These are phyloP conservation scores for Globisporangium sylvaticum DNA, from an alignment of 352 stramenopile genomes.

Conservation along the genomic window DNA sequence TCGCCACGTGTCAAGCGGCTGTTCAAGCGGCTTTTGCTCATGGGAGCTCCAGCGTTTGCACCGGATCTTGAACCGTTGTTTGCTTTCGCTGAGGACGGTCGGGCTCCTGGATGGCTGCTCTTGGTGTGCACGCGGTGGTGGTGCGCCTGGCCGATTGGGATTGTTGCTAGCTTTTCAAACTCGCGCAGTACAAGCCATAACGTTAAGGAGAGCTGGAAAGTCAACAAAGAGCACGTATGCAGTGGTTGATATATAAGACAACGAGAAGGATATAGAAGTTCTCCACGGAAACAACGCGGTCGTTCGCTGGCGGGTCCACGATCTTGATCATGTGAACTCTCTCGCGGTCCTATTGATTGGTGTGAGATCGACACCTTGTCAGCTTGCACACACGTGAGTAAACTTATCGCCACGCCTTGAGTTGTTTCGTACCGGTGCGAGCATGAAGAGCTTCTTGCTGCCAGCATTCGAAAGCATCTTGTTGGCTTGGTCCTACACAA, in stretches of 20 bases:
- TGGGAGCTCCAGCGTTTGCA: not conserved
- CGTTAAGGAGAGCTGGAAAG: conserved; percentile 37
- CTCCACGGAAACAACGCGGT: conserved; percentile 62
- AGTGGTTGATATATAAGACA: not conserved
- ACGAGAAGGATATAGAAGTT: conserved; percentile 70
- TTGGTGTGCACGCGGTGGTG: conserved; percentile 10
- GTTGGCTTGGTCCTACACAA: conserved; percentile 62
- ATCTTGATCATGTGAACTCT: conserved; percentile 69
- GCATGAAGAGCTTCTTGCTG: conserved; percentile 41
- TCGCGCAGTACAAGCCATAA: conserved; percentile 43
- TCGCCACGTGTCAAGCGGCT: not conserved
- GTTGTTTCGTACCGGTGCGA: conserved; percentile 35
- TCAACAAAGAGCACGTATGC: not conserved
- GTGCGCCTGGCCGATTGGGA: conserved; percentile 50
- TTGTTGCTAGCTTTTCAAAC: conserved; percentile 64
- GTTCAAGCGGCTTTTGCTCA: not conserved
- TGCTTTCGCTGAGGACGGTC: conserved; percentile 9
- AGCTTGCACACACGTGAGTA: not conserved
- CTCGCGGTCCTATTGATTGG: conserved; percentile 46
- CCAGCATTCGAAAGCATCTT: conserved; percentile 49
- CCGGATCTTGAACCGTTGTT: not conserved
- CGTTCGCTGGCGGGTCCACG: conserved; percentile 27
- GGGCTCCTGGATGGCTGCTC: not conserved
- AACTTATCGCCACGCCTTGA: not conserved
- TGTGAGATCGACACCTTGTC: not conserved